These are phyloP conservation scores for Pleurozium schreberi DNA, from an alignment of 225 moss, liverwort and hornwort species.

Conservation along the genomic window DNA sequence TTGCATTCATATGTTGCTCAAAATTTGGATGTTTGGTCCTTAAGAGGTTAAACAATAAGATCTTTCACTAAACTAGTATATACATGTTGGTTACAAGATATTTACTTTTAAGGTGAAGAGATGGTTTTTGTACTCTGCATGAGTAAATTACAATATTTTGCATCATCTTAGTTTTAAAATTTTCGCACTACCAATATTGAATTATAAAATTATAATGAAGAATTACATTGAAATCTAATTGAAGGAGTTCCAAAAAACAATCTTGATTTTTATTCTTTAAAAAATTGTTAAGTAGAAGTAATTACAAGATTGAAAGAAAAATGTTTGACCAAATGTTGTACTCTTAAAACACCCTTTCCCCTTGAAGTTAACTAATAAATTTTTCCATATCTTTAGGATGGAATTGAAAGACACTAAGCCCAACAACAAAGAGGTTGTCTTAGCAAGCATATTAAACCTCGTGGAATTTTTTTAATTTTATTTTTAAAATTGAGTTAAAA, in stretches of 20 bases:
- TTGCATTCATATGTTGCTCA: too few relatives aligned
- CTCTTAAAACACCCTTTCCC: too few relatives aligned
- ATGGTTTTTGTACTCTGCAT: accelerated
- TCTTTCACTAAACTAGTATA: neutral
- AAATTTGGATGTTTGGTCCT: too few relatives aligned
- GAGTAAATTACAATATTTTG: neutral
- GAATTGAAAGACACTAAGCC: neutral
- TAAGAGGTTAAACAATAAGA: neutral
- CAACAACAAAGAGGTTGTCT: neutral
- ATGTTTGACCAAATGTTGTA: too few relatives aligned
- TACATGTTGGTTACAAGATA: too few relatives aligned
- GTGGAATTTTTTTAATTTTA: neutral
- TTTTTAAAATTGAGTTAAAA: neutral
- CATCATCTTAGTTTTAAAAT: neutral
- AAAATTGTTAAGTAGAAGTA: neutral
- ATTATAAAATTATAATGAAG: neutral
- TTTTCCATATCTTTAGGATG: neutral
- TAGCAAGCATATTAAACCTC: accelerated
- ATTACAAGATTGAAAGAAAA: neutral
- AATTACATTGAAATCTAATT: neutral
- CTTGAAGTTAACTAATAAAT: too few relatives aligned
- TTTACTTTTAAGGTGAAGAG: neutral
- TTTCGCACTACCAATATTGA: neutral
- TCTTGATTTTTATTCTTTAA: neutral
- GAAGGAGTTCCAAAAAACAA: neutral